Evolutionary conservation across 805 yeast species (phyloP).

Genomic region (Wickerhamiella sorbophila): DNA sequence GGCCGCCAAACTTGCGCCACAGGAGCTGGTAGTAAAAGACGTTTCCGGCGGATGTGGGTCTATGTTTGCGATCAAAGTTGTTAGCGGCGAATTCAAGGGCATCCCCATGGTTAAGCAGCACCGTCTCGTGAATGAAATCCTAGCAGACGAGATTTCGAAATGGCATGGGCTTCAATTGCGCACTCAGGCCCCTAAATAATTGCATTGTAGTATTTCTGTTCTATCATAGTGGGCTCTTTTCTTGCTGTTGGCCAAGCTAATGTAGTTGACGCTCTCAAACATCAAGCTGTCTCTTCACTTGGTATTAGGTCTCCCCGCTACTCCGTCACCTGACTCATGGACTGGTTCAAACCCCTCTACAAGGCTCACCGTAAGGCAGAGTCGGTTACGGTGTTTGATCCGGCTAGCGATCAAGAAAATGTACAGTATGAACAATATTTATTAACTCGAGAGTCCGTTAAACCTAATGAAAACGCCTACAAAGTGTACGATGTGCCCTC

Average conservation of each 20-base stretch:
- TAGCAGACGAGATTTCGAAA: constrained; percentile 70
- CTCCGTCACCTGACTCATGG: constrained; percentile 6
- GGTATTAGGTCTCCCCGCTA: too few relatives aligned
- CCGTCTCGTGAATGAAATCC: constrained; percentile 64
- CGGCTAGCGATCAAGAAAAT: neutral
- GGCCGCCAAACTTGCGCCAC: constrained; percentile 43
- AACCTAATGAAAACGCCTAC: constrained; percentile 1
- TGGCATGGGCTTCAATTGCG: constrained; percentile 93
- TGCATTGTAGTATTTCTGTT: too few relatives aligned
- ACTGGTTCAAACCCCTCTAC: constrained; percentile 19
- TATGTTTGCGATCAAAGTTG: constrained; percentile 81
- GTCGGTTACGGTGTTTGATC: constrained; percentile 12
- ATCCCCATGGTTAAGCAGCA: constrained; percentile 82
- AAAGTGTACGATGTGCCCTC: constrained; percentile 5
- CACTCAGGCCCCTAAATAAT: constrained; percentile 38
- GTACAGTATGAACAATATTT: neutral
- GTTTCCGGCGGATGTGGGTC: constrained; percentile 96
- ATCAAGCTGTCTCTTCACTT: too few relatives aligned
- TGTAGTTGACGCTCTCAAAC: too few relatives aligned
- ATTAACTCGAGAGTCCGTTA: neutral
- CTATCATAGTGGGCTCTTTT: too few relatives aligned
- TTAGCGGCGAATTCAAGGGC: constrained; percentile 62
- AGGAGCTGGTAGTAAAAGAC: constrained; percentile 53
- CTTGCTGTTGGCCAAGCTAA: too few relatives aligned
- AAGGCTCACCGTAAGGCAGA: constrained; percentile 14